Evolutionary conservation across 257 asterid genomes (phyloP).

Genomic region (Solanum sitiens): DNA sequence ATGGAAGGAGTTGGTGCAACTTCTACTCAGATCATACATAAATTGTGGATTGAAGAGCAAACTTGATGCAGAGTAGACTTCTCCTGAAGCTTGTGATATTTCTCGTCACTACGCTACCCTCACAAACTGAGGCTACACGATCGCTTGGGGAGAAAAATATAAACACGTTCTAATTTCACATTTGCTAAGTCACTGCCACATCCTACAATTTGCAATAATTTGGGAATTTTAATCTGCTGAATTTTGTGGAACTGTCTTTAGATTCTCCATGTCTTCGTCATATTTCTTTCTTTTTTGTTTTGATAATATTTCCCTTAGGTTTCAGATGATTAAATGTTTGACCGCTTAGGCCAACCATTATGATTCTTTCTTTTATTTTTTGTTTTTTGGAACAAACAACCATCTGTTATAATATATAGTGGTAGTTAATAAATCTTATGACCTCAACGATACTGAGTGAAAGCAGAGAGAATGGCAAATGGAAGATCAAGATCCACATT

Average conservation of each 20-base stretch:
- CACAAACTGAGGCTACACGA: neutral
- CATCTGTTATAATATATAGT: neutral
- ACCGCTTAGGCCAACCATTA: neutral
- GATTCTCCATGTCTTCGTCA: neutral
- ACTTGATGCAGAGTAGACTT: neutral
- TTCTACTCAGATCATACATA: neutral
- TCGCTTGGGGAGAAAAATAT: neutral
- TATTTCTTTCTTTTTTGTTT: neutral
- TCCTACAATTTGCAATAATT: neutral
- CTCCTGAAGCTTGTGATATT: neutral
- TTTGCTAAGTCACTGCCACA: neutral
- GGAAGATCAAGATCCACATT: neutral
- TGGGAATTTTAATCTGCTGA: neutral
- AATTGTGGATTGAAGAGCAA: neutral
- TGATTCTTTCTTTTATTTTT: neutral
- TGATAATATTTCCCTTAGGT: neutral
- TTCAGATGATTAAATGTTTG: neutral
- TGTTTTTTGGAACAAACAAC: neutral
- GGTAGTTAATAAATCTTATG: neutral
- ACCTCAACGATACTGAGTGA: neutral
- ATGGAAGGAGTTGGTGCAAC: neutral
- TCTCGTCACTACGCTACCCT: neutral
- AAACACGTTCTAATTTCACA: neutral
- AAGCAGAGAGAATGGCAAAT: neutral
- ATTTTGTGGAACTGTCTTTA: neutral